Evolutionary conservation across 805 yeast genomes (phyloP), one percentile per base, ranked within the genome.

Genomic region (Candida broadrunensis): DNA sequence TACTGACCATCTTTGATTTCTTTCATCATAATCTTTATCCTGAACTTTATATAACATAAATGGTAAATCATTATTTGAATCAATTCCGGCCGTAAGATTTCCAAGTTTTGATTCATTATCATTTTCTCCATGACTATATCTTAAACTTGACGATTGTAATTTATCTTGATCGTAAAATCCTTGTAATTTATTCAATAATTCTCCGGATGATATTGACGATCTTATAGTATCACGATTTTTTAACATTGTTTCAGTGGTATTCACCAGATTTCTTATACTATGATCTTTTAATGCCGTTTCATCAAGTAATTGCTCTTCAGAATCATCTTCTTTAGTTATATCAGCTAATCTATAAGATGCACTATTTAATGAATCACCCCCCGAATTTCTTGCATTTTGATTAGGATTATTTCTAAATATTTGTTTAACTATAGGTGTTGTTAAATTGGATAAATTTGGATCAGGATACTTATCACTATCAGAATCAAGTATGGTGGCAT

Each of bases 21-120:
- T 51, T 37, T 55, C 60, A 36, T 53, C 54, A 33, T 37, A 54
- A 35, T 53, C 49, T 35, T 47, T 51, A 36, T 61, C 64, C 11
- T 60, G 65, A 20, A 61, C 66, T 24, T 58, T 55, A 42, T 59
- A 61, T 25, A 60, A 45, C 53, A 56, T 56, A 12, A 58, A 47
- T 14, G 67, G 67, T 31, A 61, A 48, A 27, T 58, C 60, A 8
- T 54, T 46, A 9, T 38, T 41, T 17, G 56, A 50, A 42, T 61
- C 65, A 6, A 60, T 26, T 1, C 62, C 65, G 2, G 67, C 66
- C 4, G 56, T 54, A 20, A 61, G 48, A 34, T 56, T 48, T 11
- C 18, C 31, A 16, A 26, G 14, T 6, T 24, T 33, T 32, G 11
- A 4, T 5, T 5, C 6, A 14, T 14, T 5, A 29, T 29, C 32